Conservation (phyloP, 2,329 filamentous ascomycete genomes). For the Verticillium isaacii region DNA sequence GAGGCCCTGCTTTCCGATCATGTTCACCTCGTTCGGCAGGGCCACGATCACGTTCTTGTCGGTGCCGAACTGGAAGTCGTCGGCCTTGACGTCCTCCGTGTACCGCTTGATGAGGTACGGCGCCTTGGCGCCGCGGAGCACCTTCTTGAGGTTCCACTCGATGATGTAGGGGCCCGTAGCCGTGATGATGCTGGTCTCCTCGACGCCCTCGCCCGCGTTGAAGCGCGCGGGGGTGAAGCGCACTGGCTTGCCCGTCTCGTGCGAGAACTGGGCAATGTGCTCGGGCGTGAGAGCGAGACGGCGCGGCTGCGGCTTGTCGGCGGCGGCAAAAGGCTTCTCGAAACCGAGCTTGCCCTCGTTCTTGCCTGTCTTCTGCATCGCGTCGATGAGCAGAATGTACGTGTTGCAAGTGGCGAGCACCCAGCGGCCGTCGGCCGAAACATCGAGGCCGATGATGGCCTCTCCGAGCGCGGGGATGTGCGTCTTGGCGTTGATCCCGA, state of each 20-base stretch:
- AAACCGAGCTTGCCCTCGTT: slow-evolving; percentile 98
- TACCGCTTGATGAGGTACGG: slow-evolving; percentile 98
- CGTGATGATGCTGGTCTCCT: slow-evolving; percentile 93
- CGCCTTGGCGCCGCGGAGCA: slow-evolving; percentile 74
- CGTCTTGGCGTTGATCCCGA: slow-evolving; percentile 97
- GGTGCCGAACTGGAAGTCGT: slow-evolving; percentile 95
- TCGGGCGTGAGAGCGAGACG: slow-evolving; percentile 84
- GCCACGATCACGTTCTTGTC: slow-evolving; percentile 99
- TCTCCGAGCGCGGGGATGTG: slow-evolving; percentile 94
- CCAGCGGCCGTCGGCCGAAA: slow-evolving; percentile 94
- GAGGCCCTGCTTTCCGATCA: slow-evolving; percentile 83
- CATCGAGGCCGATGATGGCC: slow-evolving; percentile 89
- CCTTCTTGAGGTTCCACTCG: slow-evolving; percentile 92
- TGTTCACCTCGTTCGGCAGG: slow-evolving; percentile 94
- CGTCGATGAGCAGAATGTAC: slow-evolving; percentile 90
- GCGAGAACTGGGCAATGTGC: slow-evolving; percentile 94
- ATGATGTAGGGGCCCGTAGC: slow-evolving; percentile 95
- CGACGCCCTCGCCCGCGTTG: slow-evolving; percentile 76
- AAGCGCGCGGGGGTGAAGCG: slow-evolving; percentile 90
- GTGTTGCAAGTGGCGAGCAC: slow-evolving; percentile 90
- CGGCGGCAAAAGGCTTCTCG: slow-evolving; percentile 86
- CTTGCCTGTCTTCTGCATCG: slow-evolving; percentile 86
- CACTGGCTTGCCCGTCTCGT: slow-evolving; percentile 85
- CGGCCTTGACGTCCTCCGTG: slow-evolving; percentile 89
- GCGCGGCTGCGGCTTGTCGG: slow-evolving; percentile 87